A percentile compares a stretch with the other conserved stretches of the same genome.
These are phyloP conservation scores for Pyricularia pennisetigena DNA, from an alignment of 2,329 filamentous ascomycete genomes.

Conservation along the genomic window DNA sequence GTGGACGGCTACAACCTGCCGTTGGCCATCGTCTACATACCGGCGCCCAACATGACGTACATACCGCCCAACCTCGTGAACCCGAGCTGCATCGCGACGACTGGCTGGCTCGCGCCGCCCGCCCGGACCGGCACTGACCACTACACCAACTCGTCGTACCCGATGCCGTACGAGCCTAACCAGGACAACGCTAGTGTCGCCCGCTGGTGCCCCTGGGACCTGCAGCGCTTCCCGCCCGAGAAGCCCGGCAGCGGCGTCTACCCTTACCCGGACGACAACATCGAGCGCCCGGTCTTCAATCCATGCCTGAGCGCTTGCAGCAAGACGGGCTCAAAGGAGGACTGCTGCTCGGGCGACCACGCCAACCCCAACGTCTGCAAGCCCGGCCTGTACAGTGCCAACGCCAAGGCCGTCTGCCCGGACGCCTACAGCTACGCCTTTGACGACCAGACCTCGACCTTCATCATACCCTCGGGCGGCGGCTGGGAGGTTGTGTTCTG, in stretches of 20 bases:
- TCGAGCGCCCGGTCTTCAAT: conserved; percentile 61
- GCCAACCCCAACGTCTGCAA: conserved; percentile 53
- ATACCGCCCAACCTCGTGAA: conserved; percentile 72
- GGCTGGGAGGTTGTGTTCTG: conserved; percentile 76
- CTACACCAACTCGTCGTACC: conserved; percentile 50
- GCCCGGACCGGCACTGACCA: conserved; percentile 43
- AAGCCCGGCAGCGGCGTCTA: conserved; percentile 69
- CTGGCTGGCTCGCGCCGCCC: conserved; percentile 47
- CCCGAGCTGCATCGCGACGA: conserved; percentile 64
- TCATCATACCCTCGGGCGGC: conserved; percentile 55
- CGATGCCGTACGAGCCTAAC: conserved; percentile 55
- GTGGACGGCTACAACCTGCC: conserved; percentile 81
- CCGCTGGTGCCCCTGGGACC: conserved; percentile 73
- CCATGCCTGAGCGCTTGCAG: conserved; percentile 72
- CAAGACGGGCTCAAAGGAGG: conserved; percentile 52
- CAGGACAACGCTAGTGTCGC: conserved; percentile 47
- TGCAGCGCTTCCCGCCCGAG: conserved; percentile 57
- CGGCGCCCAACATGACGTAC: conserved; percentile 50
- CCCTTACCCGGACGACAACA: conserved; percentile 68
- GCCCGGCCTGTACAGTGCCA: conserved; percentile 57
- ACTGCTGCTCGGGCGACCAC: conserved; percentile 69
- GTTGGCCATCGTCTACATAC: conserved; percentile 51
- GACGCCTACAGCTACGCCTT: conserved; percentile 76
- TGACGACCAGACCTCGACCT: conserved; percentile 48
- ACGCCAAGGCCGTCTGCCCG: conserved; percentile 67